These are phyloP conservation scores for Dichomitus squalens DNA, from an alignment of 1,284 basidiomycete species.

Conservation along the genomic window DNA sequence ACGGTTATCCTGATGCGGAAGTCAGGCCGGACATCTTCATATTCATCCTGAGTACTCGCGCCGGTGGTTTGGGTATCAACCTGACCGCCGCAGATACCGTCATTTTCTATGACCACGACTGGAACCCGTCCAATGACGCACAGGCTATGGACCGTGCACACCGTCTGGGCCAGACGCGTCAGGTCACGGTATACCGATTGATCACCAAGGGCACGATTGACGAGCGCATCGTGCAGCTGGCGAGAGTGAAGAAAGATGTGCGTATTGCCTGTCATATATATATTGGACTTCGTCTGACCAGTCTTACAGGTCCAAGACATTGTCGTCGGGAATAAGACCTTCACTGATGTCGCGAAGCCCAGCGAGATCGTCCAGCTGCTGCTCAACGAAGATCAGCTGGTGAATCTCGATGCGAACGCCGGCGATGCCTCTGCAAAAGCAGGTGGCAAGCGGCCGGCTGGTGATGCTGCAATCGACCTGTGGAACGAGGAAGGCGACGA, in stretches of 20 bases:
- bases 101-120: constrained; percentile 98
- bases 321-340: constrained; percentile 96
- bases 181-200: constrained; percentile 98
- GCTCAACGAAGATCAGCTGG: constrained; percentile 92
- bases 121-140: constrained; percentile 99
- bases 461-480: constrained; percentile 56
- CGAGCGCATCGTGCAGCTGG: constrained; percentile 95
- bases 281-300: background rate
- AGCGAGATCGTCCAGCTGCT: constrained; percentile 97
- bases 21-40: constrained; percentile 91
- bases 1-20: background rate
- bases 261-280: constrained; percentile 32
- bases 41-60: constrained; percentile 94
- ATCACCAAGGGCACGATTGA: constrained; percentile 98
- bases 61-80: constrained; percentile 98
- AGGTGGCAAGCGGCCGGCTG: constrained; percentile 39
- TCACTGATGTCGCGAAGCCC: constrained; percentile 90
- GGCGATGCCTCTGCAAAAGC: constrained; percentile 43
- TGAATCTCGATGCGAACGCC: constrained; percentile 51
- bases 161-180: constrained; percentile 96
- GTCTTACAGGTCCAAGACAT: constrained; percentile 90
- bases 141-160: constrained; percentile 99
- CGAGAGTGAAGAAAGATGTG: constrained; percentile 94
- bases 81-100: constrained; percentile 98
- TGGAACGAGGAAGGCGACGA: constrained; percentile 86